Percentiles rank a stretch among this genome's conserved stretches.
Conservation (phyloP, 2,329 filamentous ascomycete genomes). For the Drechmeria coniospora region DNA sequence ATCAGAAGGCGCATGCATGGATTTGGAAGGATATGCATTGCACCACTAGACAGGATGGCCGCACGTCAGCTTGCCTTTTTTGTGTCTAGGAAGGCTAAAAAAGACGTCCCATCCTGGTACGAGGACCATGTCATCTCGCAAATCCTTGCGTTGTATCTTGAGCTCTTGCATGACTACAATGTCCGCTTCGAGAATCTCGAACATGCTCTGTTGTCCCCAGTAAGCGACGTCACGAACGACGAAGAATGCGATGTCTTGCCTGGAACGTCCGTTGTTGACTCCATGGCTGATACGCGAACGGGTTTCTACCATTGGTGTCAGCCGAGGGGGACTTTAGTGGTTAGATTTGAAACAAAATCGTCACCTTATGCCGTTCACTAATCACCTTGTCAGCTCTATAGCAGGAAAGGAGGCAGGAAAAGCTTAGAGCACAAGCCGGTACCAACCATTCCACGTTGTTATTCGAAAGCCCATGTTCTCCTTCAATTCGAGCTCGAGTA, state of each 20-base stretch:
- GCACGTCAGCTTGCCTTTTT: constrained; percentile 74
- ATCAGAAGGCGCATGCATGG: too few relatives aligned
- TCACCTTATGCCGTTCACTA: constrained; percentile 68
- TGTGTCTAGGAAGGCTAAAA: constrained; percentile 83
- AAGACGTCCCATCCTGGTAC: constrained; percentile 92
- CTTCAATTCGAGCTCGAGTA: background rate
- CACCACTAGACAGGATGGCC: too few relatives aligned
- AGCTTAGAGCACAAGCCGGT: too few relatives aligned
- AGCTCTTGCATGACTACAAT: constrained; percentile 92
- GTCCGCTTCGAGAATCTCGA: constrained; percentile 80
- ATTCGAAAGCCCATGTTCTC: constrained; percentile 58
- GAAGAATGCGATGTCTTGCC: constrained; percentile 21
- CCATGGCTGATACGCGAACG: constrained; percentile 78
- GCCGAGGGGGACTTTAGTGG: too few relatives aligned
- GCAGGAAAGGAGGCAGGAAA: background rate
- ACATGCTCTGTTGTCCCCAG: constrained; percentile 55
- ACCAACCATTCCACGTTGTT: constrained; percentile 71
- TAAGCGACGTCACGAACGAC: background rate
- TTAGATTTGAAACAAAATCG: background rate
- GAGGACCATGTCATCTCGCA: constrained; percentile 89
- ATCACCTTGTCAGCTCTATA: constrained; percentile 4
- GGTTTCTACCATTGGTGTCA: constrained; percentile 39
- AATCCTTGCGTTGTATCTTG: constrained; percentile 87
- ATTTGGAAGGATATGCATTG: too few relatives aligned
- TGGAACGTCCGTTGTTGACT: constrained; percentile 53